Percentiles rank a stretch among this genome's conserved stretches.
phyloP scores from a whole-genome alignment of 768 basidiomycete species.

The Cubamyces lactineus region DNA sequence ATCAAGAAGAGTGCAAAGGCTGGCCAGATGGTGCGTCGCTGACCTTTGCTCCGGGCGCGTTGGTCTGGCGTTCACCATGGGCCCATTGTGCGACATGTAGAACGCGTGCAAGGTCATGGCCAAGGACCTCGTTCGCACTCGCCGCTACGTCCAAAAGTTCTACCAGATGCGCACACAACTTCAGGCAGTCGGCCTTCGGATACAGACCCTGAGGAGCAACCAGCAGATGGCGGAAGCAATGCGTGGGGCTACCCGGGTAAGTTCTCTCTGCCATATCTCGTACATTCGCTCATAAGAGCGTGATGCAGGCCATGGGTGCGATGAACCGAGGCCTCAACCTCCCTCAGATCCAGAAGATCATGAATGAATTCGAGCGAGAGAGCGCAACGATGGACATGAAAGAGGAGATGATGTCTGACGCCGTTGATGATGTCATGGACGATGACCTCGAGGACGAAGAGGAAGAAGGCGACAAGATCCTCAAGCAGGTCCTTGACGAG shows the following conservation, averaged over 20 bases:
- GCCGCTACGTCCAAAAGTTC: constrained; percentile 96
- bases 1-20: constrained; percentile 97
- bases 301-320: constrained; percentile 86
- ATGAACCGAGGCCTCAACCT: constrained; percentile 98
- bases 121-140: constrained; percentile 95
- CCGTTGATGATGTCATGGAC: constrained; percentile 97
- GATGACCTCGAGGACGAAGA: constrained; percentile 87
- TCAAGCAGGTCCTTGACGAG: constrained; percentile 96
- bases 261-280: constrained; percentile 31
- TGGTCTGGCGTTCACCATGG: too few species aligned
- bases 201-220: constrained; percentile 95
- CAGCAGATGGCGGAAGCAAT: constrained; percentile 99
- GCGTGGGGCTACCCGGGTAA: constrained; percentile 94
- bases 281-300: constrained; percentile 7
- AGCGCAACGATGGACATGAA: constrained; percentile 99
- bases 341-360: constrained; percentile 92
- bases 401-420: constrained; percentile 99
- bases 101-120: constrained; percentile 99
- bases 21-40: constrained; percentile 80
- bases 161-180: constrained; percentile 98
- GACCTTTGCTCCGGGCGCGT: not conserved
- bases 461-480: constrained; percentile 91
- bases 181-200: constrained; percentile 92
- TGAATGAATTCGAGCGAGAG: constrained; percentile 98
- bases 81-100: constrained; percentile 45